Evolutionary conservation across 345 rosid genomes (phyloP).

Genomic region (Aegle marmelos): DNA sequence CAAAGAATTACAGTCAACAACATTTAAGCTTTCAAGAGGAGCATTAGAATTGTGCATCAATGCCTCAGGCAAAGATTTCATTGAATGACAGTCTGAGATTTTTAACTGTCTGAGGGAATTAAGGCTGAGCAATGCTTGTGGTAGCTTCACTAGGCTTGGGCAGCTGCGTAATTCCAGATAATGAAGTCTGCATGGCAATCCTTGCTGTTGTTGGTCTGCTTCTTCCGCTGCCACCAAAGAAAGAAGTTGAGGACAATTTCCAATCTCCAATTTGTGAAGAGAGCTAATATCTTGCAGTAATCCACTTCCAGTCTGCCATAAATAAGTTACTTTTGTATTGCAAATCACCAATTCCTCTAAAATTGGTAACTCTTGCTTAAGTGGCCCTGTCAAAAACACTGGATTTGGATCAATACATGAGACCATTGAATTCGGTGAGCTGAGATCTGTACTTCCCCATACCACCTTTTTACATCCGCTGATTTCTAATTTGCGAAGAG

Average conservation of each 20-base stretch:
- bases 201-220: neutral
- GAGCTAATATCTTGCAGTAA: neutral
- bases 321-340: neutral
- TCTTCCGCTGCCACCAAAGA: neutral
- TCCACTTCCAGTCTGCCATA: neutral
- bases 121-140: neutral
- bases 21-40: neutral
- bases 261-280: neutral
- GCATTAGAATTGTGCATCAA: neutral
- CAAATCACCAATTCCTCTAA: neutral
- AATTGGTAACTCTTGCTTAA: neutral
- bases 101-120: slow-evolving; percentile 9
- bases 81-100: slow-evolving; percentile 1
- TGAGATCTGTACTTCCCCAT: neutral
- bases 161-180: slow-evolving; percentile 1
- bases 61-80: neutral
- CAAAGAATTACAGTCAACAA: slow-evolving; percentile 14
- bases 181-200: neutral
- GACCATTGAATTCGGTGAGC: neutral
- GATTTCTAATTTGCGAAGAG: neutral
- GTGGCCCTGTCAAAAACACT: neutral
- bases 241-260: neutral
- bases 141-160: slow-evolving; percentile 7
- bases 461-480: neutral
- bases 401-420: neutral